These are phyloP conservation scores for Suhomyces sp. DNA, from an alignment of 805 yeast genomes.

Conservation along the genomic window DNA sequence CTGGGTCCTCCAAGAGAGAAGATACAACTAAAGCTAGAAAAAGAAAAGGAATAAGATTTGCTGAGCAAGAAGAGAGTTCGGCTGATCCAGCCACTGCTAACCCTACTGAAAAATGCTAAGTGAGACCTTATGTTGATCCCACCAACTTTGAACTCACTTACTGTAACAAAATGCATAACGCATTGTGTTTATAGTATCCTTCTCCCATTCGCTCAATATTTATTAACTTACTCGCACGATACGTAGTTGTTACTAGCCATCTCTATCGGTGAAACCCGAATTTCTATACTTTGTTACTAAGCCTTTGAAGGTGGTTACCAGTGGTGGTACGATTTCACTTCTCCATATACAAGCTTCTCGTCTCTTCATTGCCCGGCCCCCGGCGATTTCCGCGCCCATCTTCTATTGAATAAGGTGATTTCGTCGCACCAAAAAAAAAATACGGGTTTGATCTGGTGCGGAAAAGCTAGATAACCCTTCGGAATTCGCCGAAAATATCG, in stretches of 20 bases:
- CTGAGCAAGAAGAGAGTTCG: constrained; percentile 18
- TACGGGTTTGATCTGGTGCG: background rate
- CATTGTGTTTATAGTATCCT: background rate
- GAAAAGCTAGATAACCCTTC: background rate
- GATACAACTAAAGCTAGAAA: constrained; percentile 3
- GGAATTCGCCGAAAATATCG: background rate
- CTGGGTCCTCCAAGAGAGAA: constrained; percentile 6
- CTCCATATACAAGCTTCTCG: background rate
- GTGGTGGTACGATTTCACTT: background rate
- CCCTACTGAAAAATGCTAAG: background rate
- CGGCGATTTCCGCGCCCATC: background rate
- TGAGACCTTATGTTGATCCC: background rate
- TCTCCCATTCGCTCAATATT: background rate
- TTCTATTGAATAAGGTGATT: background rate
- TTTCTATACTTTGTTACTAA: background rate
- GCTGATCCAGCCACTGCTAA: background rate
- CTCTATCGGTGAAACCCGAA: background rate
- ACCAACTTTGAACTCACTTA: background rate
- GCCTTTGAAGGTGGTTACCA: background rate
- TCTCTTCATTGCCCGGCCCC: background rate
- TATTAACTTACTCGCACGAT: background rate
- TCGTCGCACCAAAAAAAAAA: background rate
- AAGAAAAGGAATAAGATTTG: constrained; percentile 43
- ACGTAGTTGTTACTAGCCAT: background rate
- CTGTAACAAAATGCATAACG: background rate